These are phyloP conservation scores for Venturia effusa DNA, from an alignment of 2,329 filamentous ascomycete species.

Conservation along the genomic window DNA sequence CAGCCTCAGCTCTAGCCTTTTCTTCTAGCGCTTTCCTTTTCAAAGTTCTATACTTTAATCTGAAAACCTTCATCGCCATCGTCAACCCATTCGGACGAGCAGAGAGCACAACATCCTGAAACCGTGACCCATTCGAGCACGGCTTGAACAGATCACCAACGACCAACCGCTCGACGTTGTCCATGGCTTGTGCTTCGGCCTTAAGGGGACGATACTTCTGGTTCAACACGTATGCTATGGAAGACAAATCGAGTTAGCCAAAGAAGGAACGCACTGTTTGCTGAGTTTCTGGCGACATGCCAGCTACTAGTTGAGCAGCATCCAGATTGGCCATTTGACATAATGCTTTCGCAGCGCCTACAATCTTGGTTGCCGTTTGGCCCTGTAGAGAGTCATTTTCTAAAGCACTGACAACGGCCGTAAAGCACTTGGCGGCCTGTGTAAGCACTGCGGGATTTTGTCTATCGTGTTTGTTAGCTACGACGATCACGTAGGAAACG, in stretches of 20 bases:
- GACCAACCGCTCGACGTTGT: neutral
- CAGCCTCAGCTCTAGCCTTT: neutral
- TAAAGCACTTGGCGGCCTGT: slow-evolving; percentile 73
- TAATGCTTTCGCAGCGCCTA: slow-evolving; percentile 66
- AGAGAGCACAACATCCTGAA: neutral
- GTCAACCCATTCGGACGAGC: neutral
- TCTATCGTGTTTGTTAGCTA: slow-evolving; percentile 40
- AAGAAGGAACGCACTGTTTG: slow-evolving; percentile 50
- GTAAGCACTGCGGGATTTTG: slow-evolving; percentile 72
- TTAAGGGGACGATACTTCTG: neutral
- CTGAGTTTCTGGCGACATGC: slow-evolving; percentile 71
- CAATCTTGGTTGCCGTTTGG: slow-evolving; percentile 66
- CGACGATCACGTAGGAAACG: slow-evolving; percentile 11
- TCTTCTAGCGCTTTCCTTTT: neutral
- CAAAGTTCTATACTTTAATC: neutral
- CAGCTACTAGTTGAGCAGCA: slow-evolving; percentile 61
- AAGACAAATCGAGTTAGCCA: neutral
- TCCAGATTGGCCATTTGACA: slow-evolving; percentile 65
- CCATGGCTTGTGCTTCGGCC: neutral
- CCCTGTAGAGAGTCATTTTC: slow-evolving; percentile 86
- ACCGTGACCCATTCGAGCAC: neutral
- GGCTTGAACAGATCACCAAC: neutral
- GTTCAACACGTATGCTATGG: neutral
- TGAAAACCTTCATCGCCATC: neutral
- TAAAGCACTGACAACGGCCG: slow-evolving; percentile 75